These are phyloP conservation scores for Fusarium sp. DNA, from an alignment of 2,329 filamentous ascomycete genomes.

Conservation along the genomic window DNA sequence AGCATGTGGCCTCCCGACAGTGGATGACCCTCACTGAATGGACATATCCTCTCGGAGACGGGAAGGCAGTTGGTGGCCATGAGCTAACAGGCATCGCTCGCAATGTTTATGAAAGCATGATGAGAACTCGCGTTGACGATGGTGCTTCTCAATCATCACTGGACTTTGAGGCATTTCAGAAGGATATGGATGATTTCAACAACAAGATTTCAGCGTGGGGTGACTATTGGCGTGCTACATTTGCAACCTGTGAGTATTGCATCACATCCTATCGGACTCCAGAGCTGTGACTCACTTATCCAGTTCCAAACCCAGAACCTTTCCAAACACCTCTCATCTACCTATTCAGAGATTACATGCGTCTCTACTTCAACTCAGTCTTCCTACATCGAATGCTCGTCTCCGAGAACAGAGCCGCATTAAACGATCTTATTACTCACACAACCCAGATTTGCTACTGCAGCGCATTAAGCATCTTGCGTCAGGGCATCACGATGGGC, in stretches of 20 bases:
- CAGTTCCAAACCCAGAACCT: background rate
- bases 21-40: background rate
- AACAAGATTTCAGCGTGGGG: background rate
- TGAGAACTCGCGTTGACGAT: rapidly evolving
- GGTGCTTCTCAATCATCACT: rapidly evolving
- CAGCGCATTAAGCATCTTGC: background rate
- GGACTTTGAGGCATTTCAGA: rapidly evolving
- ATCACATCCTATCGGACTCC: no score
- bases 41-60: background rate
- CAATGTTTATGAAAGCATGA: background rate
- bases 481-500: background rate
- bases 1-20: background rate
- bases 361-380: background rate
- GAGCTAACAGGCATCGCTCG: background rate
- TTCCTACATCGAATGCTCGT: background rate
- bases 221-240: background rate
- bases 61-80: background rate
- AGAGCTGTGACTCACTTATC: background rate
- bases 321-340: background rate
- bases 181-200: background rate
- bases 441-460: background rate
- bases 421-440: background rate
- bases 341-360: background rate
- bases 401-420: background rate
- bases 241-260: background rate